Percentiles rank a stretch among this genome's conserved stretches.
Conservation (phyloP, 345 rosid genomes). For the Populus davidiana region DNA sequence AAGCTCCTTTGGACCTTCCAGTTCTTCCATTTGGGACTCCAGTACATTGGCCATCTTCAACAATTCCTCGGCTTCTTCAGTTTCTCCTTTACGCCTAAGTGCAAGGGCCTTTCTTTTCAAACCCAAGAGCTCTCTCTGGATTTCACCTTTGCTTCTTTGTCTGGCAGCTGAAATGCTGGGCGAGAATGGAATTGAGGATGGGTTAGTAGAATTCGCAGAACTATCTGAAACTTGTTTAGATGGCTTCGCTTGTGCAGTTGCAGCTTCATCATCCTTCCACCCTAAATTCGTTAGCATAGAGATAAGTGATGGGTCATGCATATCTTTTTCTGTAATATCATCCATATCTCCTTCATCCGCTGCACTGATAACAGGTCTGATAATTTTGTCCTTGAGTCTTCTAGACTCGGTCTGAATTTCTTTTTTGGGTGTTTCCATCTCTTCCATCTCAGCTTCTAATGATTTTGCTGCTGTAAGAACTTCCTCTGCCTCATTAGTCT, state of each 20-base stretch:
- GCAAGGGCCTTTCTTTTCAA: slow-evolving; percentile 62
- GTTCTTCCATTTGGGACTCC: slow-evolving; percentile 52
- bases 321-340: slow-evolving; percentile 52
- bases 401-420: slow-evolving; percentile 25
- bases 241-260: slow-evolving; percentile 18
- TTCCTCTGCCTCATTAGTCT: slow-evolving; percentile 73
- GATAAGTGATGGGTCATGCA: slow-evolving; percentile 52
- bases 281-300: slow-evolving; percentile 54
- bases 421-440: slow-evolving; percentile 45
- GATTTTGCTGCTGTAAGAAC: slow-evolving; percentile 51
- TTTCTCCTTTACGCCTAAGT: slow-evolving; percentile 50
- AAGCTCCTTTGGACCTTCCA: slow-evolving; percentile 34
- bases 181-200: slow-evolving; percentile 6
- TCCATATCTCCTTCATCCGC: slow-evolving; percentile 36
- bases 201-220: slow-evolving; percentile 25
- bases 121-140: slow-evolving; percentile 55
- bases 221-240: slow-evolving; percentile 24
- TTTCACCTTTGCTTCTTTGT: slow-evolving; percentile 48
- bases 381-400: slow-evolving; percentile 17
- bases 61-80: slow-evolving; percentile 52
- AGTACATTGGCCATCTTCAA: slow-evolving; percentile 40
- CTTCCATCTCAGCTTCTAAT: slow-evolving; percentile 57
- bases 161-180: slow-evolving; percentile 12
- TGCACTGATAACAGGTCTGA: slow-evolving; percentile 19
- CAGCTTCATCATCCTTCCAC: slow-evolving; percentile 51